A percentile compares a stretch with the other conserved stretches of the same genome.
phyloP scores from a whole-genome alignment of 805 yeast genomes.

The Saturnispora gosingensis region DNA sequence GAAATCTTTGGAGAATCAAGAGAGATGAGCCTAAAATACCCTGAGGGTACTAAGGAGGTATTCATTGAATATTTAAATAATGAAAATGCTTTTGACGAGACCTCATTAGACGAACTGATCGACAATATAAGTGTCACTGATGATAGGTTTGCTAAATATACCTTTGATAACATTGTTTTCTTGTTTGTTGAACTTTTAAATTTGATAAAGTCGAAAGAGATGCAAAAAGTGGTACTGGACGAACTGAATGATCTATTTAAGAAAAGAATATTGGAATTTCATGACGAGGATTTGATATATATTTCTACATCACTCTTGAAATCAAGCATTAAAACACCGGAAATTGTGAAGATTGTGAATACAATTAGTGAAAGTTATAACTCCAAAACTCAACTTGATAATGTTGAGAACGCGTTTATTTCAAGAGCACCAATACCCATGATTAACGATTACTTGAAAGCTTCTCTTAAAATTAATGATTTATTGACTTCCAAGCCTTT shows the following conservation, averaged over 20 bases:
- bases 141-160: slow-evolving; percentile 5
- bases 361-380: slow-evolving; percentile 2
- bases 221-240: neutral
- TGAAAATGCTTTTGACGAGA: neutral
- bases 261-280: slow-evolving; percentile 10
- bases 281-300: slow-evolving; percentile 8
- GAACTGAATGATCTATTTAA: slow-evolving; percentile 6
- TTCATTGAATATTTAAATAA: slow-evolving; percentile 1
- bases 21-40: slow-evolving; percentile 1
- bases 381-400: neutral
- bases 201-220: neutral
- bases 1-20: neutral
- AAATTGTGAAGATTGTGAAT: neutral
- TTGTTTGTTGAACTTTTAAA: slow-evolving; percentile 8
- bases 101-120: neutral
- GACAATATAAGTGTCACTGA: neutral
- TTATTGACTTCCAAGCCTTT: slow-evolving; percentile 15
- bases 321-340: neutral
- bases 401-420: slow-evolving; percentile 1
- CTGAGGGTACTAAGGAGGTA: slow-evolving; percentile 2
- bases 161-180: slow-evolving; percentile 7
- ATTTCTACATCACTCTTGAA: slow-evolving; percentile 1
- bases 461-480: slow-evolving; percentile 12
- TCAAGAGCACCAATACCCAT: slow-evolving; percentile 1
- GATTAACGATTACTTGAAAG: slow-evolving; percentile 10